Evolutionary conservation across 257 asterid genomes (phyloP), one percentile per base, ranked within the genome.

Genomic region (Prunella vulgaris): DNA sequence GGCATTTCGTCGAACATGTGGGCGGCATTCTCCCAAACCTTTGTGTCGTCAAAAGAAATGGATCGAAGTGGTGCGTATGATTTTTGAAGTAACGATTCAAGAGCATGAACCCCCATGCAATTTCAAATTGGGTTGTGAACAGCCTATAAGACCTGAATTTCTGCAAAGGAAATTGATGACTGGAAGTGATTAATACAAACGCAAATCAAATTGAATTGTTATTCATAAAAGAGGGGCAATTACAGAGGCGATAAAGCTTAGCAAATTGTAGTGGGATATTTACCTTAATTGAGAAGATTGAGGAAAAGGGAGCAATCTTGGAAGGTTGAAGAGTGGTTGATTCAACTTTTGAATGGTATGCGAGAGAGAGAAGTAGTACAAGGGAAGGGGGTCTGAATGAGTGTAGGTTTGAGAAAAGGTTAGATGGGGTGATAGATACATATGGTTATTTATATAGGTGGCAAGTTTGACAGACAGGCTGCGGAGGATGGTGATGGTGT

Each of bases 71-170:
- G n/a, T n/a, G n/a, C n/a, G n/a, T n/a, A n/a, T n/a, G 71, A 70
- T 52, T 73, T 70, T 21, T 48, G 10, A 83, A 75, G 49, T 77
- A 61, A 10, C 44, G 72, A 65, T 51, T 71, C 63, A 10, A 80
- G 72, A 54, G 71, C 68, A 52, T 69, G 10, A 32, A 76, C 70
- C 73, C 83, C 84, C 87, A 82, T 82, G 75, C 84, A 72, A 77
- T 68, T 76, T 58, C 66, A 42, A 54, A 75, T 57, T 60, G 67
- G 40, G 30, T 24, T 66, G 2, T 13, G 20, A 60, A 73, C 21
- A 3, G 40, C n/a, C n/a, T n/a, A 14, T n/a, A 48, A 60, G 13
- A 6, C 40, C 18, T 64, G 32, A 46, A 22, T 56, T 68, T 62
- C 73, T 76, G 73, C 32, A 70, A 30, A 69, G 21, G 15, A 13